These are phyloP conservation scores for Cladosporium colombiae DNA, from an alignment of 2,329 filamentous ascomycete species.

Conservation along the genomic window DNA sequence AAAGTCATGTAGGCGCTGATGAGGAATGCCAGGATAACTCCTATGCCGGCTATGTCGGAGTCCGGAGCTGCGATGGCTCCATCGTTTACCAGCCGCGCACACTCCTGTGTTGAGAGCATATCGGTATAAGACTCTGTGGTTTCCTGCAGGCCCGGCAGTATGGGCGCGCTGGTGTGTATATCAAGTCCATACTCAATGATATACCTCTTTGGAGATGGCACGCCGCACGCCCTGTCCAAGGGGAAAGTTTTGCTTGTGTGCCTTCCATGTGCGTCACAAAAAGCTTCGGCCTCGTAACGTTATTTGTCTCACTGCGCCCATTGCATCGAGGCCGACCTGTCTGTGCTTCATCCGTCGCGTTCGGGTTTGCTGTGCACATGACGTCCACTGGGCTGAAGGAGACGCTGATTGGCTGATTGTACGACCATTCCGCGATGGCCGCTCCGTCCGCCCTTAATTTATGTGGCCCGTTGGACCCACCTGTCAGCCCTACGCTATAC, in stretches of 20 bases:
- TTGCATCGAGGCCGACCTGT: not conserved
- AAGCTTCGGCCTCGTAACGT: not conserved
- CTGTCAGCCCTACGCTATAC: slow-evolving; percentile 6
- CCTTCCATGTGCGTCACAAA: not conserved
- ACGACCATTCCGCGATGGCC: not conserved
- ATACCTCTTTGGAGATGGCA: not conserved
- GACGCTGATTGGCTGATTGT: not conserved
- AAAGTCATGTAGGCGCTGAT: slow-evolving; percentile 28
- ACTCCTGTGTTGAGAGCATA: not conserved
- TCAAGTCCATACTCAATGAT: not conserved
- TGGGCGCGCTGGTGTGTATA: not conserved
- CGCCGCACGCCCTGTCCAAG: not conserved
- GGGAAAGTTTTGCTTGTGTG: slow-evolving; percentile 1
- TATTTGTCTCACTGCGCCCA: slow-evolving; percentile 6
- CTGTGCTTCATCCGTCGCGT: slow-evolving; percentile 3
- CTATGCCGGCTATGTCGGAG: slow-evolving; percentile 29
- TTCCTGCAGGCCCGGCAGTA: not conserved
- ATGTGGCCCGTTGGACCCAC: not conserved
- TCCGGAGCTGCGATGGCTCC: slow-evolving; percentile 21
- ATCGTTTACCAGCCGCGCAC: not conserved
- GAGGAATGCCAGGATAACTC: slow-evolving; percentile 28
- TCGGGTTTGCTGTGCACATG: not conserved
- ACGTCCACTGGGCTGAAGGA: not conserved
- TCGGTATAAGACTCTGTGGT: not conserved
- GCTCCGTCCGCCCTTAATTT: not conserved